Evolutionary conservation across 2,329 filamentous ascomycete species (phyloP).

Genomic region (Truncatella angustata): DNA sequence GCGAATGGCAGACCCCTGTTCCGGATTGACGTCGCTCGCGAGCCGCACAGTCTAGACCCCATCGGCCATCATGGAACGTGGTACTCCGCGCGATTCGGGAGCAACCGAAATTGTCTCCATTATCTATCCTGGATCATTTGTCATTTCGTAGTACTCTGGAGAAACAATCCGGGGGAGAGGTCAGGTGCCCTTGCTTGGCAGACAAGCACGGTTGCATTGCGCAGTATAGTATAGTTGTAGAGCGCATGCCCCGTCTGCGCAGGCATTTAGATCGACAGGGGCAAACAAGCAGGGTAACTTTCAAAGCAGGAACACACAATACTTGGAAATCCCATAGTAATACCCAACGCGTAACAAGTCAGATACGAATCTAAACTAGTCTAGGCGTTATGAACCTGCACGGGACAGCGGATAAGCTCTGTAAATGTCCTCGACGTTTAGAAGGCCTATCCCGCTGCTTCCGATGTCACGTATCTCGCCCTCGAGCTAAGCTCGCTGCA

Average conservation of each 20-base stretch:
- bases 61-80: slow-evolving; percentile 5
- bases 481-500: too few species aligned
- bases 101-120: slow-evolving; percentile 3
- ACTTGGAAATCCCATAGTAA: too few species aligned
- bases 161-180: neutral
- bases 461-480: too few species aligned
- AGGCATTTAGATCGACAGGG: too few species aligned
- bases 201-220: neutral
- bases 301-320: too few species aligned
- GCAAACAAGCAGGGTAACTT: too few species aligned
- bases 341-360: too few species aligned
- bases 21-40: neutral
- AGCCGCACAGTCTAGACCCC: slow-evolving; percentile 8
- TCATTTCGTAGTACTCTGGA: neutral
- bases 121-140: neutral
- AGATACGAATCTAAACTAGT: too few species aligned
- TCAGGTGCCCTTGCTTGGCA: neutral
- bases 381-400: too few species aligned
- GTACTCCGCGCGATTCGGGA: slow-evolving; percentile 6
- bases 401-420: too few species aligned
- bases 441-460: too few species aligned
- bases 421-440: too few species aligned
- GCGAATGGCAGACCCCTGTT: slow-evolving; percentile 11
- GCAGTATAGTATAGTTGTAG: neutral
- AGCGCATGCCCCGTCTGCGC: neutral